These are phyloP conservation scores for Truncatella angustata DNA, from an alignment of 2,329 filamentous ascomycete species.

Conservation along the genomic window DNA sequence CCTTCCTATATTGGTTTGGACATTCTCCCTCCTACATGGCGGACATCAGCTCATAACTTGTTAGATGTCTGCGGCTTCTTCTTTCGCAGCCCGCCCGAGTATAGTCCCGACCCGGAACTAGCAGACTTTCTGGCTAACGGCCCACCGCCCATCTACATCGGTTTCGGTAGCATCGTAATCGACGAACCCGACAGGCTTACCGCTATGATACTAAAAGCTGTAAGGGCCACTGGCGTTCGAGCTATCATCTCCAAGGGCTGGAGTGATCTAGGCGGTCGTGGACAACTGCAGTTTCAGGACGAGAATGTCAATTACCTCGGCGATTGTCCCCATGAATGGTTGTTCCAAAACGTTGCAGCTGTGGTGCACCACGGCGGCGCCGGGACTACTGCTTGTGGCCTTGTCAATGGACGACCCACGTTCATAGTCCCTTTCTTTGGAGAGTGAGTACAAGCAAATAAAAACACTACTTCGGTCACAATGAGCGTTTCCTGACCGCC, in stretches of 20 bases:
- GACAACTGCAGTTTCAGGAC: too few species aligned
- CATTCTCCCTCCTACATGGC: constrained; percentile 19
- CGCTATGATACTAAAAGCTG: constrained; percentile 55
- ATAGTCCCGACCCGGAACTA: constrained; percentile 64
- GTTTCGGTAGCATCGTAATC: constrained; percentile 51
- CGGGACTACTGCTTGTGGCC: constrained; percentile 62
- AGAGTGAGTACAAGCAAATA: constrained; percentile 32
- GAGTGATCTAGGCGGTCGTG: constrained; percentile 55
- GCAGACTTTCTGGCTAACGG: constrained; percentile 65
- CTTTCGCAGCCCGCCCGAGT: constrained; percentile 67
- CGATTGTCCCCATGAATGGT: constrained; percentile 67
- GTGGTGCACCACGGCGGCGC: constrained; percentile 66
- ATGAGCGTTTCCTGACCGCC: not conserved
- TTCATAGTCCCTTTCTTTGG: constrained; percentile 68
- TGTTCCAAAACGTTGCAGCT: constrained; percentile 56
- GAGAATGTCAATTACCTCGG: constrained; percentile 50
- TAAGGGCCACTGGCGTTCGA: constrained; percentile 54
- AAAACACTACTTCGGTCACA: not conserved
- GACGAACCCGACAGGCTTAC: constrained; percentile 60
- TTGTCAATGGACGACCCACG: constrained; percentile 58
- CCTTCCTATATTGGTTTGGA: constrained; percentile 63
- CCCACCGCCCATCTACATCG: constrained; percentile 75
- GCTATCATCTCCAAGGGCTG: constrained; percentile 64
- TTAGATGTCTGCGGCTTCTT: constrained; percentile 66
- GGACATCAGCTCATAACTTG: not conserved